phyloP scores from a whole-genome alignment of 208 protist species.

The Acanthamoeba lenticulata region DNA sequence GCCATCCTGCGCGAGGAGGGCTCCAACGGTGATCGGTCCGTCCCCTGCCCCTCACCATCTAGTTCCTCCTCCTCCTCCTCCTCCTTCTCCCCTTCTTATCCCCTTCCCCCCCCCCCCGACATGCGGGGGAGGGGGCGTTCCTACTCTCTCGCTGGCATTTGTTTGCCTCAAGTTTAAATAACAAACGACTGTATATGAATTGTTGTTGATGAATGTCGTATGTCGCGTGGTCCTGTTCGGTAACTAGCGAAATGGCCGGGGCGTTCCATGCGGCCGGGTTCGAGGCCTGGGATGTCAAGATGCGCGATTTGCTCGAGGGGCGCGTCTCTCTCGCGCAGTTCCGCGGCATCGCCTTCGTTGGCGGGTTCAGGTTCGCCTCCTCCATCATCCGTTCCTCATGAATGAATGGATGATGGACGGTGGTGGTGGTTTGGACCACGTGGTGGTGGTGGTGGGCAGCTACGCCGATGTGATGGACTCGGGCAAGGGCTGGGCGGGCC shows the following conservation, averaged over 20 bases:
- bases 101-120: no score
- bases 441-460: neutral
- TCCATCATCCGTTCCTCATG: no score
- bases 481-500: slow-evolving; percentile 86
- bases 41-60: no score
- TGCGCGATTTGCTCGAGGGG: slow-evolving; percentile 78
- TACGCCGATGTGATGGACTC: slow-evolving; percentile 88
- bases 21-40: slow-evolving; percentile 81
- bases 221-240: neutral
- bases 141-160: no score
- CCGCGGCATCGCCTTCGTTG: slow-evolving; percentile 87
- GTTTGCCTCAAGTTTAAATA: no score
- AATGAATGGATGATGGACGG: neutral
- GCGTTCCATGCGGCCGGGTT: slow-evolving; percentile 84
- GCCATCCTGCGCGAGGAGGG: slow-evolving; percentile 83
- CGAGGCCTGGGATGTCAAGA: slow-evolving; percentile 84
- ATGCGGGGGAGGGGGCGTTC: no score
- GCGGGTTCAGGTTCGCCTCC: slow-evolving; percentile 81
- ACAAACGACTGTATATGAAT: no score
- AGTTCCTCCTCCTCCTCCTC: no score
- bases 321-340: slow-evolving; percentile 78
- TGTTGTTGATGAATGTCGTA: no score
- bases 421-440: neutral
- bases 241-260: slow-evolving; percentile 81
- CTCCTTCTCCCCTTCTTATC: no score